Evolutionary conservation across 805 yeast species (phyloP).

Genomic region (Metschnikowia lochheadii): DNA sequence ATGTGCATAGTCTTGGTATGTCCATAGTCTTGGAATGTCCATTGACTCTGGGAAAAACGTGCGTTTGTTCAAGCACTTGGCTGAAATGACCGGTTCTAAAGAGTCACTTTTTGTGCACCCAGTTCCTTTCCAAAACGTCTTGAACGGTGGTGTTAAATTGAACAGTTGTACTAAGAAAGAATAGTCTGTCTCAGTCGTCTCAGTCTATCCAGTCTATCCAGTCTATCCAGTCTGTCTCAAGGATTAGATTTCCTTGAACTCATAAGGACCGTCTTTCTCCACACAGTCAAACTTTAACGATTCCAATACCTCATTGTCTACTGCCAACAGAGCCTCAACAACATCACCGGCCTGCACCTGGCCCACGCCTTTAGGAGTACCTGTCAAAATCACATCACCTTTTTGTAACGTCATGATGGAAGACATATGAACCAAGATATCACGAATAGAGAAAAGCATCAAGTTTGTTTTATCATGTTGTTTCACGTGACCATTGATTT

Average conservation of each 20-base stretch:
- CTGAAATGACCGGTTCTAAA: too few species aligned
- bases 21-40: too few species aligned
- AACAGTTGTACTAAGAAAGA: too few species aligned
- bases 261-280: constrained; percentile 46
- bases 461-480: constrained; percentile 75
- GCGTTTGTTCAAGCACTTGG: too few species aligned
- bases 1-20: too few species aligned
- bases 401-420: constrained; percentile 85
- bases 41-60: too few species aligned
- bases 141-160: too few species aligned
- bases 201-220: too few species aligned
- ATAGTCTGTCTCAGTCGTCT: too few species aligned
- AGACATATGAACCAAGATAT: constrained; percentile 75
- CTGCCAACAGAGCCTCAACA: constrained; percentile 58
- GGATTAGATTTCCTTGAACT: constrained; percentile 30
- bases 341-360: constrained; percentile 72
- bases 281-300: constrained; percentile 49
- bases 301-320: constrained; percentile 53
- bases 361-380: constrained; percentile 99
- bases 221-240: too few species aligned
- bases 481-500: constrained; percentile 63
- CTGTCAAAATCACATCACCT: constrained; percentile 90
- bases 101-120: too few species aligned
- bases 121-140: too few species aligned
- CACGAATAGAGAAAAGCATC: constrained; percentile 87